phyloP scores from a whole-genome alignment of 257 asterid species.

The Solanum ahanhuiri region DNA sequence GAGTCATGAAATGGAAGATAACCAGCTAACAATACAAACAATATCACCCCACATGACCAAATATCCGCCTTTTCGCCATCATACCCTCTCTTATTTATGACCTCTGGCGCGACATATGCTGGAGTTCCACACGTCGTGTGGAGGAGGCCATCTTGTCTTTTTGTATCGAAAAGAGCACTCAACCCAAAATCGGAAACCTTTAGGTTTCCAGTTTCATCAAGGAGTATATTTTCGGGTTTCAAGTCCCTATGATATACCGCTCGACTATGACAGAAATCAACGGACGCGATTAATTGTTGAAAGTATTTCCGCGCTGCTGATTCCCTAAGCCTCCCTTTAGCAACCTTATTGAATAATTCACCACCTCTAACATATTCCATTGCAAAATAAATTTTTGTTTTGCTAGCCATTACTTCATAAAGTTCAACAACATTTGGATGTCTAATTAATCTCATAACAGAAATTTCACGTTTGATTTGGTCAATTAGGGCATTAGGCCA shows the following conservation, averaged over 20 bases:
- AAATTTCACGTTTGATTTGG: conserved; percentile 12
- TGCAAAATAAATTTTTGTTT: neutral
- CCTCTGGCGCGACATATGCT: conserved; percentile 5
- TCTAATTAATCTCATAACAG: neutral
- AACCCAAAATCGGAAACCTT: conserved; percentile 4
- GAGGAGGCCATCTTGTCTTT: neutral
- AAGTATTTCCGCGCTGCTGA: neutral
- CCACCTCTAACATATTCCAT: neutral
- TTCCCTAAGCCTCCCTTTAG: conserved; percentile 3
- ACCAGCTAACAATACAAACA: neutral
- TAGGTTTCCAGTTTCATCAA: neutral
- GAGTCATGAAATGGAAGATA: neutral
- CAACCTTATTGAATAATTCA: neutral
- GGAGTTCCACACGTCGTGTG: conserved; percentile 8
- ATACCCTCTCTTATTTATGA: neutral
- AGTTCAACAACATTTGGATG: conserved; percentile 5
- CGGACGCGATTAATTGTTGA: neutral
- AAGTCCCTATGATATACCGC: neutral
- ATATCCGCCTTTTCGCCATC: neutral
- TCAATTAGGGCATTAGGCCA: conserved; percentile 3
- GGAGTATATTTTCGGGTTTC: neutral
- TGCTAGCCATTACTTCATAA: conserved; percentile 10
- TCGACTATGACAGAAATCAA: neutral
- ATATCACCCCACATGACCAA: neutral
- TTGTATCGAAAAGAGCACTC: neutral